phyloP scores from a whole-genome alignment of 2,329 filamentous ascomycete genomes.

The Aspergillus transmontanensis region DNA sequence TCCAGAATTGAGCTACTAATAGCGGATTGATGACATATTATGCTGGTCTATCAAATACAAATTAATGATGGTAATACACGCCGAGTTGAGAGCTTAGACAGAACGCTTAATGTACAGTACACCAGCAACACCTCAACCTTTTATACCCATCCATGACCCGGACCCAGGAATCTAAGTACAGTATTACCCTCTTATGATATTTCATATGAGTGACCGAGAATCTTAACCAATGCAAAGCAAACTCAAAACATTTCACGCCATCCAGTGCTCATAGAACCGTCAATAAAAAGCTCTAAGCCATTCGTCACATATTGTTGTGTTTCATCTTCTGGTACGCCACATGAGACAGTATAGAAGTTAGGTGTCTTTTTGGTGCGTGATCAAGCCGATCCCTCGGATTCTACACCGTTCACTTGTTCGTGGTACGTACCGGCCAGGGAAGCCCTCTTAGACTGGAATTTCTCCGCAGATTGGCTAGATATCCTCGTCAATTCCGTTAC shows the following conservation, averaged over 20 bases:
- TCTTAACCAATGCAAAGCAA: constrained; percentile 10
- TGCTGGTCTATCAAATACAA: background rate
- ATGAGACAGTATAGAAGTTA: background rate
- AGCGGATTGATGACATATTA: background rate
- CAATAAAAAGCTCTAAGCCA: constrained; percentile 24
- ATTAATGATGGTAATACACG: background rate
- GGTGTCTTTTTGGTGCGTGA: background rate
- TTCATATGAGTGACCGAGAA: constrained; percentile 12
- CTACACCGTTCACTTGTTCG: constrained; percentile 22
- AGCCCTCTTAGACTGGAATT: constrained; percentile 38
- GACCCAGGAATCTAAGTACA: constrained; percentile 8
- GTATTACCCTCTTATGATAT: constrained; percentile 11
- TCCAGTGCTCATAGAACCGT: constrained; percentile 24
- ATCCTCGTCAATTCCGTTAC: constrained; percentile 75
- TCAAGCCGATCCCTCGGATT: constrained; percentile 3
- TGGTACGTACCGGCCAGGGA: constrained; percentile 17
- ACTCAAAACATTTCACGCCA: constrained; percentile 24
- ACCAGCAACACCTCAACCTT: constrained; percentile 13
- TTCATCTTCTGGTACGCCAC: background rate
- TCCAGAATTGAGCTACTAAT: background rate
- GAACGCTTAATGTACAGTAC: constrained; percentile 20
- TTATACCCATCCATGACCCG: constrained; percentile 11
- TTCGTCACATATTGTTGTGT: constrained; percentile 19
- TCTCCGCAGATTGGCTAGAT: constrained; percentile 45
- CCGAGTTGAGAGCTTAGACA: constrained; percentile 11